A percentile compares a stretch with the other conserved stretches of the same genome.
Evolutionary conservation across 495 filamentous ascomycete species (phyloP).

Genomic region (Pyronema domesticum): DNA sequence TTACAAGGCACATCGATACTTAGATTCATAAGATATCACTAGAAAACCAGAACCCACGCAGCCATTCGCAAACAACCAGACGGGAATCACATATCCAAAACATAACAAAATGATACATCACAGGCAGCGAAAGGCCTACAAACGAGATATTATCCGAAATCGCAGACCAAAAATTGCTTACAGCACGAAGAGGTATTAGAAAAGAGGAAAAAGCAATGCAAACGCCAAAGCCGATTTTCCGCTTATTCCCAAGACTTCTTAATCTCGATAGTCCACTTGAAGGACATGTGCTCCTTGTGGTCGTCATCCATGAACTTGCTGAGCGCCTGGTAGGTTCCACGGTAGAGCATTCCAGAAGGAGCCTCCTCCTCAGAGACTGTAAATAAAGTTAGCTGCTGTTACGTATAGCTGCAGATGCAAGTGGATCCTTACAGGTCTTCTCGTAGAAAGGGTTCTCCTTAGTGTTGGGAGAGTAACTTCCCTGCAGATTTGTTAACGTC

Average conservation of each 20-base stretch:
- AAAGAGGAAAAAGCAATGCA: conserved; percentile 4
- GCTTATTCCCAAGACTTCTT: conserved; percentile 69
- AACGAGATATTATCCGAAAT: too few species aligned
- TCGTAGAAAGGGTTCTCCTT: conserved; percentile 62
- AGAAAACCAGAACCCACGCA: too few species aligned
- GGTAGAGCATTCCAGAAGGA: conserved; percentile 68
- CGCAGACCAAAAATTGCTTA: conserved; percentile 1
- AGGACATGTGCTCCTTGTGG: conserved; percentile 62
- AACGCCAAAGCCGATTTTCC: background rate
- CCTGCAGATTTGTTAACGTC: conserved; percentile 28
- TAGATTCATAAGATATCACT: too few species aligned
- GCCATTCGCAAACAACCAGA: too few species aligned
- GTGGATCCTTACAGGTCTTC: conserved; percentile 61
- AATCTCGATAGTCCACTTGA: conserved; percentile 90
- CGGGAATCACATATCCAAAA: too few species aligned
- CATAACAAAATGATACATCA: too few species aligned
- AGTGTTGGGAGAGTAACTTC: conserved; percentile 80
- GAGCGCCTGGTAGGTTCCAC: conserved; percentile 68
- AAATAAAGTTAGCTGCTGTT: conserved; percentile 1
- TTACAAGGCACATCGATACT: too few species aligned
- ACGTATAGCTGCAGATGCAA: conserved; percentile 1
- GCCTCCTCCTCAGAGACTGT: conserved; percentile 78
- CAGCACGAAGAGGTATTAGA: background rate
- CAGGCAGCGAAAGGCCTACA: too few species aligned
- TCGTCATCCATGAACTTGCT: conserved; percentile 91